A percentile compares a stretch with the other conserved stretches of the same genome.
These are phyloP conservation scores for Alternaria panax DNA, from an alignment of 2,329 filamentous ascomycete species.

Conservation along the genomic window DNA sequence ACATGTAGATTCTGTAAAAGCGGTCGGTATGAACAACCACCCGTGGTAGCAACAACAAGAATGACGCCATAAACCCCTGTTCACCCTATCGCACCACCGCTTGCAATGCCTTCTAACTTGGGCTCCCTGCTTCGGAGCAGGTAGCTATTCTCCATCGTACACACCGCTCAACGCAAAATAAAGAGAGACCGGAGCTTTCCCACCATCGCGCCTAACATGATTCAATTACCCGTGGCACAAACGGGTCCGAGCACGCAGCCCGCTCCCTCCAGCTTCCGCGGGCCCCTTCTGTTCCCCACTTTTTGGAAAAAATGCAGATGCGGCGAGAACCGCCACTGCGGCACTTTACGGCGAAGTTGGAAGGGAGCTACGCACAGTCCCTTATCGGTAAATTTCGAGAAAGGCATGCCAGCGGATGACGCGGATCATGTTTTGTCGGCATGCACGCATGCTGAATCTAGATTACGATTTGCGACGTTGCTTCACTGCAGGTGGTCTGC, in stretches of 20 bases:
- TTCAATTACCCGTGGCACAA: background rate
- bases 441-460: conserved; percentile 2
- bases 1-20: background rate
- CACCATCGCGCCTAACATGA: background rate
- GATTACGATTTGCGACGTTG: conserved; percentile 6
- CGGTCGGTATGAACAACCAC: too few species aligned
- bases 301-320: background rate
- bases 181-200: background rate
- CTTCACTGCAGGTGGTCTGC: conserved; percentile 2
- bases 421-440: background rate
- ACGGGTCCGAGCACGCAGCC: background rate
- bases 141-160: background rate
- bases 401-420: conserved; percentile 18
- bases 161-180: background rate
- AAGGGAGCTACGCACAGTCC: conserved; percentile 18
- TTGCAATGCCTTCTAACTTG: background rate
- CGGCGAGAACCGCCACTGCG: conserved; percentile 4
- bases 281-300: background rate
- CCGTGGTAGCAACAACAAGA: background rate
- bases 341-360: background rate
- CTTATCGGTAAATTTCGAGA: conserved; percentile 21
- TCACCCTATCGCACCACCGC: background rate
- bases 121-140: background rate
- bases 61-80: background rate
- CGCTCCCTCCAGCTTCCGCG: background rate